A percentile compares a stretch with the other conserved stretches of the same genome.
phyloP scores from a whole-genome alignment of 1,139 yeast species.

The Suhomyces anneliseae region DNA sequence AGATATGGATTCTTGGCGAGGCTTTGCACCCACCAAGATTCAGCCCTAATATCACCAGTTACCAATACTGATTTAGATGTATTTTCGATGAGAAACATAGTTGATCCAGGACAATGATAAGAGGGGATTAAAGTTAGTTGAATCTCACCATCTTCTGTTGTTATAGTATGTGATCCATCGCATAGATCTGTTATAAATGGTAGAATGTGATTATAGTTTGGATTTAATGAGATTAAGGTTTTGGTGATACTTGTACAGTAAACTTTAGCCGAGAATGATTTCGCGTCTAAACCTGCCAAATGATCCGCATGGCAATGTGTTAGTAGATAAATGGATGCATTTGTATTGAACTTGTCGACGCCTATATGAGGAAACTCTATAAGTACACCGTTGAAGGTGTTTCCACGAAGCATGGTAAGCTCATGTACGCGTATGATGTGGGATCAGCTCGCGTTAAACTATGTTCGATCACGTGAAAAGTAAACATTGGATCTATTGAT shows the following conservation, averaged over 20 bases:
- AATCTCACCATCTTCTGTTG: conserved; percentile 7
- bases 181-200: conserved; percentile 21
- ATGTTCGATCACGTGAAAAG: not conserved
- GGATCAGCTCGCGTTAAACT: not conserved
- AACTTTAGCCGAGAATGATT: conserved; percentile 41
- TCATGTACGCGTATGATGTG: not conserved
- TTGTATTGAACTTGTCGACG: conserved; percentile 46
- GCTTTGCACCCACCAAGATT: conserved; percentile 49
- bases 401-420: conserved; percentile 12
- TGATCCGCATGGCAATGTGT: conserved; percentile 64
- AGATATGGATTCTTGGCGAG: conserved; percentile 40
- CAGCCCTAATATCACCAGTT: conserved; percentile 65
- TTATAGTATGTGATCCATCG: conserved; percentile 16
- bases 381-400: conserved; percentile 29
- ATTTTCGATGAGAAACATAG: conserved; percentile 53
- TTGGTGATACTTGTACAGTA: conserved; percentile 54
- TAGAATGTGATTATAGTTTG: conserved; percentile 22
- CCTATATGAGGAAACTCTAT: conserved; percentile 37
- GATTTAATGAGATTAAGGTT: conserved; percentile 27
- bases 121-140: conserved; percentile 35
- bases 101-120: conserved; percentile 66
- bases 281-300: conserved; percentile 46
- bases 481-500: not conserved
- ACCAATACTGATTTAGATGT: conserved; percentile 36
- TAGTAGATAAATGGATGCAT: conserved; percentile 34